A percentile compares a stretch with the other conserved stretches of the same genome.
Evolutionary conservation across 108 stramenopile genomes (phyloP).

Genomic region (Chaetoceros tenuissimus): DNA sequence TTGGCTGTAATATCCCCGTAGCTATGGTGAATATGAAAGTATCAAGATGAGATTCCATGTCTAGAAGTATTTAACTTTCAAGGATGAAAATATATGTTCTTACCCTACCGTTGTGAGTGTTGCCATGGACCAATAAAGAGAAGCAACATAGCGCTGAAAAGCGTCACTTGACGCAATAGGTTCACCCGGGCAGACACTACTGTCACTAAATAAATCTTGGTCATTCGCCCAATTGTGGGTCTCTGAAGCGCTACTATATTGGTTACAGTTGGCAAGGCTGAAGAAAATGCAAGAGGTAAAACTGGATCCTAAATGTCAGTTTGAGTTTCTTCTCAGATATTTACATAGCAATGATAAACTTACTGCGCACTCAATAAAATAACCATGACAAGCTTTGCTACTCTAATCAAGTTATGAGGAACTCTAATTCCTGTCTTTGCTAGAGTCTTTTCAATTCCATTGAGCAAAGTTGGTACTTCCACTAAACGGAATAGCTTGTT

Average conservation of each 20-base stretch:
- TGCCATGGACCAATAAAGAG: slow-evolving; percentile 44
- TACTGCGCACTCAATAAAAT: slow-evolving; percentile 31
- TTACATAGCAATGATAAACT: no score
- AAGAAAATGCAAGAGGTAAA: slow-evolving; percentile 33
- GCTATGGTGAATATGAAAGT: no score
- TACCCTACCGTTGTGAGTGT: slow-evolving; percentile 45
- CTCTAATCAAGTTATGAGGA: slow-evolving; percentile 29
- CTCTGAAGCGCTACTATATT: slow-evolving; percentile 11
- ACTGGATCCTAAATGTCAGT: no score
- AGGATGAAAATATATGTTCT: no score
- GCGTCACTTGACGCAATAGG: slow-evolving; percentile 5
- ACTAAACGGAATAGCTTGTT: slow-evolving; percentile 24
- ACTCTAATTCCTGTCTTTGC: slow-evolving; percentile 22
- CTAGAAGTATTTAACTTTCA: no score
- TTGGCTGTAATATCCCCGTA: slow-evolving; percentile 45
- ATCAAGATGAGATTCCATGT: no score
- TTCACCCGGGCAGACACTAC: slow-evolving; percentile 21
- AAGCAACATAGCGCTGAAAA: slow-evolving; percentile 25
- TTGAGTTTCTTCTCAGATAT: no score
- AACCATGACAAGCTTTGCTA: slow-evolving; percentile 22
- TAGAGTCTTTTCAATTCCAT: slow-evolving; percentile 18
- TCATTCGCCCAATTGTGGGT: slow-evolving; percentile 20
- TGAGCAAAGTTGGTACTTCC: slow-evolving; percentile 16
- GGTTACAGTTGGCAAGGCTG: slow-evolving; percentile 30
- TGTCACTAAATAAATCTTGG: slow-evolving; percentile 11